These are phyloP conservation scores for Ophiosphaerella korrae DNA, from an alignment of 2,329 filamentous ascomycete genomes.

Conservation along the genomic window DNA sequence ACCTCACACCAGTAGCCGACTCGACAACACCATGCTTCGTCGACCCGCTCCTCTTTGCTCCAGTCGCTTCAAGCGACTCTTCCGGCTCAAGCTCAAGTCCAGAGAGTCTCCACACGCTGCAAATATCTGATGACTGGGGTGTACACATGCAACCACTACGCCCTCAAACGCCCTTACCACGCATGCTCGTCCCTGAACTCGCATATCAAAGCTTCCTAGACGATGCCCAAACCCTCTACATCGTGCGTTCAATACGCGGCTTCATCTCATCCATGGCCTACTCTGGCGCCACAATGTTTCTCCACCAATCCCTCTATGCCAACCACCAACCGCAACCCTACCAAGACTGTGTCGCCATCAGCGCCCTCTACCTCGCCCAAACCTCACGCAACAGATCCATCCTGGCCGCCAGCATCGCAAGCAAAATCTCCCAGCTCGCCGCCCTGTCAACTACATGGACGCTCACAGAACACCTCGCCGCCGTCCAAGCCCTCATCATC, in stretches of 20 bases:
- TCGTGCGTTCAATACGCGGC: constrained; percentile 17
- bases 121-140: constrained; percentile 8
- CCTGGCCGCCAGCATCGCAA: constrained; percentile 22
- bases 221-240: constrained; percentile 17
- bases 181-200: constrained; percentile 16
- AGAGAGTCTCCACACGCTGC: constrained; percentile 7
- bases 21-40: constrained; percentile 1
- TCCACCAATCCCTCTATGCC: constrained; percentile 31
- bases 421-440: constrained; percentile 24
- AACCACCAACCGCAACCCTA: constrained; percentile 28
- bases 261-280: constrained; percentile 29
- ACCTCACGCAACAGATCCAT: constrained; percentile 24
- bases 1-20: constrained; percentile 13
- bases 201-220: constrained; percentile 22
- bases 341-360: constrained; percentile 30
- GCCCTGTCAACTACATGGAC: constrained; percentile 21
- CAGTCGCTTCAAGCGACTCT: constrained; percentile 7
- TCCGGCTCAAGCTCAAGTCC: constrained; percentile 14
- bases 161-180: background rate
- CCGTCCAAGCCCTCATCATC: constrained; percentile 38
- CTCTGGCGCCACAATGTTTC: constrained; percentile 27
- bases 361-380: constrained; percentile 32
- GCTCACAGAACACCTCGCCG: constrained; percentile 35
- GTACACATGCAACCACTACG: background rate
- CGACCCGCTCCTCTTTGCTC: constrained; percentile 10